These are phyloP conservation scores for Phialemoniopsis sp. DNA, from an alignment of 2,329 filamentous ascomycete genomes.

Conservation along the genomic window DNA sequence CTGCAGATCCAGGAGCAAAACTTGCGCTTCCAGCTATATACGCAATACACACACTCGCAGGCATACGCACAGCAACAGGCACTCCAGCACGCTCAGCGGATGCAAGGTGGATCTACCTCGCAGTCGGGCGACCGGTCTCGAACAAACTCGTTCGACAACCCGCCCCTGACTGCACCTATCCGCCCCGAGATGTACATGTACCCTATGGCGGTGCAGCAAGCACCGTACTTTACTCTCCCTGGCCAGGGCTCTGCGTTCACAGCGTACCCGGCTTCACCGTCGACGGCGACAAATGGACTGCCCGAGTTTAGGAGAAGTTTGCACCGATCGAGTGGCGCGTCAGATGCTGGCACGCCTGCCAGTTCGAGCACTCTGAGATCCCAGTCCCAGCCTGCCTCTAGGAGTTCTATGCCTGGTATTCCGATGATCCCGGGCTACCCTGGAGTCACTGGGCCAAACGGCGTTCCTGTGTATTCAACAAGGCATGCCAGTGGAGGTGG, in stretches of 20 bases:
- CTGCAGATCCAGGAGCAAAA: slow-evolving; percentile 40
- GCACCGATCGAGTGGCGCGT: slow-evolving; percentile 47
- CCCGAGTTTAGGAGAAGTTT: slow-evolving; percentile 54
- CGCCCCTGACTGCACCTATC: slow-evolving; percentile 54
- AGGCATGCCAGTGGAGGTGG: slow-evolving; percentile 41
- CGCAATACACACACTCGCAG: slow-evolving; percentile 44
- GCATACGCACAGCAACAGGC: slow-evolving; percentile 37
- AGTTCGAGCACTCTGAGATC: slow-evolving; percentile 56
- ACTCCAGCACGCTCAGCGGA: slow-evolving; percentile 36
- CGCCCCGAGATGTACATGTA: slow-evolving; percentile 54
- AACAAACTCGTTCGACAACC: slow-evolving; percentile 60
- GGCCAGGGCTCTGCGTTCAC: slow-evolving; percentile 29
- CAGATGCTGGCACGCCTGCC: slow-evolving; percentile 40
- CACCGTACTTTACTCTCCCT: slow-evolving; percentile 42
- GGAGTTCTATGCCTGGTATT: slow-evolving; percentile 26
- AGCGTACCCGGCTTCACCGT: slow-evolving; percentile 54
- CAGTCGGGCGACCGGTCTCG: slow-evolving; percentile 45
- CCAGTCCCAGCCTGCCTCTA: slow-evolving; percentile 62
- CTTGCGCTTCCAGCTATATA: slow-evolving; percentile 39
- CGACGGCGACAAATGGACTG: slow-evolving; percentile 29
- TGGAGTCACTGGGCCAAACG: slow-evolving; percentile 26
- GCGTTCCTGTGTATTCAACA: slow-evolving; percentile 25
- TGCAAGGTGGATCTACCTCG: slow-evolving; percentile 28
- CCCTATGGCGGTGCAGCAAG: slow-evolving; percentile 31
- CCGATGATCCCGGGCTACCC: slow-evolving; percentile 17